Evolutionary conservation across 805 yeast species (phyloP).

Genomic region (Candida caryicola): DNA sequence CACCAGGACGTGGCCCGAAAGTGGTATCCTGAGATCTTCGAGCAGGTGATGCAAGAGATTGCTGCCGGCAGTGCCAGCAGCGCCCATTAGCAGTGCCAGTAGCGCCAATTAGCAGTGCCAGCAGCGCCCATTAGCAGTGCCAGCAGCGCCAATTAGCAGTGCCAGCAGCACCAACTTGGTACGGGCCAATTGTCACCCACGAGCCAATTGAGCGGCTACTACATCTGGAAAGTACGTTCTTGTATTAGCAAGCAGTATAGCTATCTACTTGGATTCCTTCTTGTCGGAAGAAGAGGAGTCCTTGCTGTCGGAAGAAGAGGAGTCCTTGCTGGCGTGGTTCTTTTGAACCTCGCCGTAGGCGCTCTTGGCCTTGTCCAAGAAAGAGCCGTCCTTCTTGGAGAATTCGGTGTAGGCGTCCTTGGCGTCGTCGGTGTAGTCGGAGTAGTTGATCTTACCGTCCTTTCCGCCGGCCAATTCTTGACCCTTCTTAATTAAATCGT

Average conservation of each 20-base stretch:
- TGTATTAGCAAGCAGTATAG: neutral
- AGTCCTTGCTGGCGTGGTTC: conserved; percentile 18
- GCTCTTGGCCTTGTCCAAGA: conserved; percentile 34
- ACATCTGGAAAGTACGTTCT: too few species aligned
- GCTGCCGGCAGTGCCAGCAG: too few species aligned
- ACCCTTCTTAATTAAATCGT: conserved; percentile 19
- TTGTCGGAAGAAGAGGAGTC: conserved; percentile 8
- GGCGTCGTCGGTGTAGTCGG: conserved; percentile 29
- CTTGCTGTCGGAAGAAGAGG: conserved; percentile 5
- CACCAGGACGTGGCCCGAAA: conserved; percentile 43
- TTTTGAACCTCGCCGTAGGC: conserved; percentile 29
- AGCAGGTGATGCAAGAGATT: conserved; percentile 33
- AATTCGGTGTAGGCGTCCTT: conserved; percentile 34
- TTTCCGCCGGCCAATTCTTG: conserved; percentile 22
- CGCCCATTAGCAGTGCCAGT: too few species aligned
- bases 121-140: neutral
- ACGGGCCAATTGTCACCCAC: too few species aligned
- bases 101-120: too few species aligned
- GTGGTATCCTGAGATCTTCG: conserved; percentile 41
- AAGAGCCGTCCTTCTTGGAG: conserved; percentile 26
- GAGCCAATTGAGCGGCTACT: neutral
- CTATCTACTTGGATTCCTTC: conserved; percentile 14
- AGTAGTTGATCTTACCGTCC: conserved; percentile 23
- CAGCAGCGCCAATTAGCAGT: neutral
- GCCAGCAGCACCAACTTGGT: neutral